Evolutionary conservation across 2,329 filamentous ascomycete genomes (phyloP), one percentile per base, ranked within the genome.

Genomic region (Talaromyces sp.): DNA sequence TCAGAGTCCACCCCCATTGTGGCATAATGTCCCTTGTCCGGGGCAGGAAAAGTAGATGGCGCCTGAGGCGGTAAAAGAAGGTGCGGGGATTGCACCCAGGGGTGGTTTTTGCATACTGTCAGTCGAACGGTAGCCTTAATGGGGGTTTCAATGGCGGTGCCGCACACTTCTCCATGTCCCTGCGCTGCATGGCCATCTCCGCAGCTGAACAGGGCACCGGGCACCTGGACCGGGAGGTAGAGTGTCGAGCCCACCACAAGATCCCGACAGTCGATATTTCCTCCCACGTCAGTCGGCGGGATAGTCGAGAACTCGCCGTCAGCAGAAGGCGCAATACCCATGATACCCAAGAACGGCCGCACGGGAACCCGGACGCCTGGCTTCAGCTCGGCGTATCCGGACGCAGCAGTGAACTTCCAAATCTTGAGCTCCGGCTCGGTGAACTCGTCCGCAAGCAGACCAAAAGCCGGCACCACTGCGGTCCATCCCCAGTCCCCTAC

Each of bases 181-280:
- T 84, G 81, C 0, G 80, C 80, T 3, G 80, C 80, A 66, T 84
- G 81, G 0, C 80, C 81, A 65, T 84, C 81, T 38, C 81, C 81
- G 62, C 80, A 82, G 66, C 79, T 81, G 66, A 84, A 82, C 12
- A 83, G 70, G 0, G 80, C 81, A 0, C 81, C 81, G 2, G 74
- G 64, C 0, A 77, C 77, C 65, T 81, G 75, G 12, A 83, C 76
- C 14, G 81, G 81, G 0, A 83, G 72, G 65, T 78, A 82, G 21
- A 84, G 71, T 5, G 70, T 75, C 0, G 79, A 74, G 0, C 81
- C 81, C 3, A 73, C 70, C 5, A 75, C 78, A 32, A 83, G 66
- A 62, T 83, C 76, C 48, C 78, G 78, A 62, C 80, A 82, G 67
- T 84, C 82, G 54, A 84, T 75, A 65, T 84, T 84, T n/a, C 81